Percentiles rank a stretch among this genome's conserved stretches.
phyloP scores from a whole-genome alignment of 805 yeast genomes.

The Clavispora phyllophila region DNA sequence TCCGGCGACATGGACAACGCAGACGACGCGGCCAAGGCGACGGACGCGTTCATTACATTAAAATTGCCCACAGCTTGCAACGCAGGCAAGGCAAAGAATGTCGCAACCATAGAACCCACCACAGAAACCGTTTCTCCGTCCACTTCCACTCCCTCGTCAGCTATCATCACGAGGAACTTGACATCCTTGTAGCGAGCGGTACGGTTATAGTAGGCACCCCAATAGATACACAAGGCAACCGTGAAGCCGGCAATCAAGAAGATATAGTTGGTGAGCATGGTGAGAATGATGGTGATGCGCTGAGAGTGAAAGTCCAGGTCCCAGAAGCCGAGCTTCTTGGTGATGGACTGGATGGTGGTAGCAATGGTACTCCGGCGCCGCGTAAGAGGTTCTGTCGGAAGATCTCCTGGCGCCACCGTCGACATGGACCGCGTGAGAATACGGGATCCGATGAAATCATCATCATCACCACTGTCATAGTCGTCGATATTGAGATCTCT shows the following conservation, averaged over 20 bases:
- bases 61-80: constrained; percentile 20
- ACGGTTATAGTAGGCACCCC: constrained; percentile 28
- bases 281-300: constrained; percentile 17
- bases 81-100: constrained; percentile 19
- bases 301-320: constrained; percentile 23
- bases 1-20: constrained; percentile 19
- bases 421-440: background rate
- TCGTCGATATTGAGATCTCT: background rate
- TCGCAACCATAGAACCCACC: constrained; percentile 18
- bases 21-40: constrained; percentile 15
- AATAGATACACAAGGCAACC: constrained; percentile 24
- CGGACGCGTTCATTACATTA: constrained; percentile 18
- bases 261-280: constrained; percentile 21
- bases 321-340: constrained; percentile 23
- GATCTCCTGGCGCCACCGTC: background rate
- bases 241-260: constrained; percentile 20
- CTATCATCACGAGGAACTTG: constrained; percentile 23
- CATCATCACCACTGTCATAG: background rate
- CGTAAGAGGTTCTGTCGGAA: background rate
- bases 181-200: constrained; percentile 16
- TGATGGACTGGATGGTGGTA: constrained; percentile 16
- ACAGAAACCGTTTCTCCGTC: constrained; percentile 18
- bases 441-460: background rate
- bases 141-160: constrained; percentile 15
- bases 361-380: constrained; percentile 19